A percentile compares a stretch with the other conserved stretches of the same genome.
Evolutionary conservation across 1,284 basidiomycete species (phyloP).

Genomic region (Ceratobasidium sp.): DNA sequence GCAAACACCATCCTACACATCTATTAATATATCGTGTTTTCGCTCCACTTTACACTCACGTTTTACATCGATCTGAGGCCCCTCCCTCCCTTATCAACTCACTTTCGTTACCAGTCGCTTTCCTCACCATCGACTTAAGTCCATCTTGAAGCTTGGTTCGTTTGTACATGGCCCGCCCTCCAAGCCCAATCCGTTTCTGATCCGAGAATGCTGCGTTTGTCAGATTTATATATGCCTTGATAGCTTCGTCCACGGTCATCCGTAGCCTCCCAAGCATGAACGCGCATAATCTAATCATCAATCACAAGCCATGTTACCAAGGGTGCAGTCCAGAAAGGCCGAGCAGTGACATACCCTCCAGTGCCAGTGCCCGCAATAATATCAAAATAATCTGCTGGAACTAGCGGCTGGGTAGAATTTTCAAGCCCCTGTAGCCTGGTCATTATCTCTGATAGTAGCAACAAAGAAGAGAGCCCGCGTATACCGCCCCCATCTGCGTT

Average conservation of each 20-base stretch:
- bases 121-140: too few species aligned
- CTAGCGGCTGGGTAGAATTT: background rate
- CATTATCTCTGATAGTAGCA: conserved; percentile 36
- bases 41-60: too few species aligned
- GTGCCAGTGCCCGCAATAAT: conserved; percentile 29
- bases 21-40: too few species aligned
- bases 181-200: too few species aligned
- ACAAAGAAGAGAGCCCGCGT: conserved; percentile 34
- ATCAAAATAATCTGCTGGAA: conserved; percentile 22
- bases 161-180: too few species aligned
- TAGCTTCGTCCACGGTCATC: conserved; percentile 45
- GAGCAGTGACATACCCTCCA: too few species aligned
- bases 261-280: conserved; percentile 49
- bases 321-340: too few species aligned
- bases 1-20: too few species aligned
- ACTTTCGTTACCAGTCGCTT: too few species aligned
- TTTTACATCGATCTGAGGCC: too few species aligned
- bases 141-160: too few species aligned
- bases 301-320: background rate
- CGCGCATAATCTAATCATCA: conserved; percentile 45
- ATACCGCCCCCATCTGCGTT: conserved; percentile 40
- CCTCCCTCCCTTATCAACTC: too few species aligned
- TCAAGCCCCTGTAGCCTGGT: background rate
- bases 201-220: conserved; percentile 30
- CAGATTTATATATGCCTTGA: conserved; percentile 35